These are phyloP conservation scores for Panicum virgatum DNA, from an alignment of 202 grass and related monocot genomes.

Conservation along the genomic window DNA sequence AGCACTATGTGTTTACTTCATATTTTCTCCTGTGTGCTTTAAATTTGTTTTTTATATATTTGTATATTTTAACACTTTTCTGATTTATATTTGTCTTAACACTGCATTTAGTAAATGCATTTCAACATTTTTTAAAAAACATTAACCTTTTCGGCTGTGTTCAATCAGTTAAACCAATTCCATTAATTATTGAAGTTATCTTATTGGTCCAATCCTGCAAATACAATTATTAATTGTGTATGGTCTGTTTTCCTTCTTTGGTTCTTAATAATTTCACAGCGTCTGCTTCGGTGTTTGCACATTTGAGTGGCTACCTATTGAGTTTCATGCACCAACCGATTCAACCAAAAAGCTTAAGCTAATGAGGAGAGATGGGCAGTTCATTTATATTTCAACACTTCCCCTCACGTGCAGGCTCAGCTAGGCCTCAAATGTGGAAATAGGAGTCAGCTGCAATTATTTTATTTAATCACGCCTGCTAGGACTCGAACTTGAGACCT, in stretches of 20 bases:
- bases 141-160: not conserved
- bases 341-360: too few species aligned
- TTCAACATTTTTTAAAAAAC: not conserved
- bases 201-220: too few species aligned
- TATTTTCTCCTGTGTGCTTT: not conserved
- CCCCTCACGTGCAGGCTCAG: too few species aligned
- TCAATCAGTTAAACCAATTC: conserved; percentile 10
- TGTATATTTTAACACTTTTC: conserved; percentile 36
- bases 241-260: not conserved
- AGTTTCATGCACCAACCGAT: too few species aligned
- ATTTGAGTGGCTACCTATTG: conserved; percentile 1
- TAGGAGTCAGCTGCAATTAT: too few species aligned
- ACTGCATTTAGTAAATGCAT: not conserved
- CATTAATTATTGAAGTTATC: too few species aligned
- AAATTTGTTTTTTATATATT: not conserved
- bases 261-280: conserved; percentile 8
- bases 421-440: too few species aligned
- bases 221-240: conserved; percentile 7
- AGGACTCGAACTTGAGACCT: too few species aligned
- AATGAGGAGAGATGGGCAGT: too few species aligned
- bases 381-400: too few species aligned
- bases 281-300: not conserved
- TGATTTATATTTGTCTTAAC: conserved; percentile 13
- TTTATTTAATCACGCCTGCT: too few species aligned
- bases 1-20: conserved; percentile 11